Evolutionary conservation across 179 eudicot species (phyloP).

Genomic region (Heliamphora pulchella): DNA sequence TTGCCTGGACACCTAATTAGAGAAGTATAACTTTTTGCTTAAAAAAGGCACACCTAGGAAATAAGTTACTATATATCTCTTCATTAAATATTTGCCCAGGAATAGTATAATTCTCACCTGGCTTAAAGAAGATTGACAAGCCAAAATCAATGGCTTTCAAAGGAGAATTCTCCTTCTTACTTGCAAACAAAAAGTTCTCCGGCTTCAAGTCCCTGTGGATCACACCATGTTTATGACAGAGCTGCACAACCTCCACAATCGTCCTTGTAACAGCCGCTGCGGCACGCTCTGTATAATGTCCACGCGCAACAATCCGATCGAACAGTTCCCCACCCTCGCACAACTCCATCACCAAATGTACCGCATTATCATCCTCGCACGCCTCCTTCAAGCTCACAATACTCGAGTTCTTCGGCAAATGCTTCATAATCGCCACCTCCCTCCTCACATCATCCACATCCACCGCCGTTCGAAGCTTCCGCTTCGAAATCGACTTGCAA

Average conservation of each 20-base stretch:
- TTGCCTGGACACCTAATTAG: background rate
- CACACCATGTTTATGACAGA: constrained; percentile 81
- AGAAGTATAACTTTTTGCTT: background rate
- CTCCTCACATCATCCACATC: constrained; percentile 81
- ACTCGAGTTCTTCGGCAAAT: constrained; percentile 54
- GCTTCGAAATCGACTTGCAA: constrained; percentile 86
- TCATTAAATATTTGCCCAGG: background rate
- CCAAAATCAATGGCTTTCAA: constrained; percentile 91
- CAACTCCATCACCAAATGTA: constrained; percentile 90
- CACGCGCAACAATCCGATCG: constrained; percentile 85
- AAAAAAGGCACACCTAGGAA: background rate
- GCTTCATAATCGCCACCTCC: constrained; percentile 84
- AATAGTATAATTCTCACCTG: constrained; percentile 33
- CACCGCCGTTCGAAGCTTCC: constrained; percentile 76
- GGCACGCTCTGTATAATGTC: constrained; percentile 90
- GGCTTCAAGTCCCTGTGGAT: constrained; percentile 91
- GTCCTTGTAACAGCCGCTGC: constrained; percentile 68
- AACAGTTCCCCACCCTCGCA: constrained; percentile 92
- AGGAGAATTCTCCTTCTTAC: constrained; percentile 90
- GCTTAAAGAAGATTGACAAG: constrained; percentile 76
- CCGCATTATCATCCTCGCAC: constrained; percentile 87
- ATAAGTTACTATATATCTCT: no score
- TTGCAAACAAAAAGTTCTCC: constrained; percentile 82
- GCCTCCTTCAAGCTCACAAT: constrained; percentile 74
- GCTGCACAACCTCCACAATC: constrained; percentile 82